These are phyloP conservation scores for Gaeumannomyces sp. DNA, from an alignment of 2,329 filamentous ascomycete species.

Conservation along the genomic window DNA sequence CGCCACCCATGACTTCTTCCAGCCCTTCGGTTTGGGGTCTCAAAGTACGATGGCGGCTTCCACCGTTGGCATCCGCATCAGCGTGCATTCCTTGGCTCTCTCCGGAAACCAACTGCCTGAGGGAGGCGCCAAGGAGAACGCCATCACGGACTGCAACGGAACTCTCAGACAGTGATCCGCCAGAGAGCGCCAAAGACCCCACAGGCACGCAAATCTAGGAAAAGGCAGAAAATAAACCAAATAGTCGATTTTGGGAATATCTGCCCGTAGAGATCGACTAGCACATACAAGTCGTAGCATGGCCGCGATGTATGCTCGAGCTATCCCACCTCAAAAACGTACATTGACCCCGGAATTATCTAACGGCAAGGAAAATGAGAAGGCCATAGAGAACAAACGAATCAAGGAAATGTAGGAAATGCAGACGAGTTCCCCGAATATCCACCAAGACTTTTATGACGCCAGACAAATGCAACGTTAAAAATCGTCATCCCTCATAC, in stretches of 20 bases:
- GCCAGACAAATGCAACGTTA: slow-evolving; percentile 42
- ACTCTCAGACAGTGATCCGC: too few relatives aligned
- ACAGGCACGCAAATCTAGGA: too few relatives aligned
- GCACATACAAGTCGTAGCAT: not conserved
- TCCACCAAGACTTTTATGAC: slow-evolving; percentile 28
- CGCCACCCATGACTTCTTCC: too few relatives aligned
- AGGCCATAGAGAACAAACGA: not conserved
- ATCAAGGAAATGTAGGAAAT: slow-evolving; percentile 1
- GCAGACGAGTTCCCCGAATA: not conserved
- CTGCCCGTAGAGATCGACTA: not conserved
- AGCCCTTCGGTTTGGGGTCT: too few relatives aligned
- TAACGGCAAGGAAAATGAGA: not conserved
- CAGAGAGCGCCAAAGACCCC: too few relatives aligned
- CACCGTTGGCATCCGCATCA: too few relatives aligned
- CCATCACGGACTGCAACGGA: too few relatives aligned
- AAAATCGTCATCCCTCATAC: slow-evolving; percentile 44
- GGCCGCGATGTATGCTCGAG: not conserved
- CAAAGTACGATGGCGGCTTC: too few relatives aligned
- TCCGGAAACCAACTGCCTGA: too few relatives aligned
- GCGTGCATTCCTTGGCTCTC: too few relatives aligned
- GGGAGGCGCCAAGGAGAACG: too few relatives aligned
- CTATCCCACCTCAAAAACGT: not conserved
- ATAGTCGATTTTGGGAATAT: not conserved
- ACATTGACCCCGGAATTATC: not conserved
- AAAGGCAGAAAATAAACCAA: not conserved